Conservation (phyloP, 768 basidiomycete species). For the Macrocybe gigantea region DNA sequence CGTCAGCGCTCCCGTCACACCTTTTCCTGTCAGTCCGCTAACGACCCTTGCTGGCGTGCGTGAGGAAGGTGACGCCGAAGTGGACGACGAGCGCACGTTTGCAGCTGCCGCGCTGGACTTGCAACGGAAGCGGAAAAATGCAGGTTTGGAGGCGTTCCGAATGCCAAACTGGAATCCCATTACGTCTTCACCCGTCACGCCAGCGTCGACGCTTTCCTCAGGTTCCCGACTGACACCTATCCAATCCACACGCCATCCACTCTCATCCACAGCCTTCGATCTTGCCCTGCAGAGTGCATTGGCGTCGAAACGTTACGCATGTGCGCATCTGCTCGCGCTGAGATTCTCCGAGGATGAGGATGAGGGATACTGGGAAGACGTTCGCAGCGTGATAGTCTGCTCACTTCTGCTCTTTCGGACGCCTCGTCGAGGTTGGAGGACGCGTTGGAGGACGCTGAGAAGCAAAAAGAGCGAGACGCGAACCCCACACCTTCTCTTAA, state of each 20-base stretch:
- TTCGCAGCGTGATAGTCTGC: conserved; percentile 64
- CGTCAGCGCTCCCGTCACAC: conserved; percentile 34
- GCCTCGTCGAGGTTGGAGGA: conserved; percentile 55
- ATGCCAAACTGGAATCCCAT: conserved; percentile 27
- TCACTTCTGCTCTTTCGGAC: conserved; percentile 65
- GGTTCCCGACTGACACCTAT: conserved; percentile 62
- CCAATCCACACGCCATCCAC: conserved; percentile 55
- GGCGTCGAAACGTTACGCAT: conserved; percentile 70
- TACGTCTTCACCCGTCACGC: conserved; percentile 24
- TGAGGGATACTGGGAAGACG: conserved; percentile 82
- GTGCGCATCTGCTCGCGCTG: conserved; percentile 73
- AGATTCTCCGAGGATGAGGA: conserved; percentile 70
- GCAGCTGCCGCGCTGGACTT: conserved; percentile 59
- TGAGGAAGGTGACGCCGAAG: conserved; percentile 28
- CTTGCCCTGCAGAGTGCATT: conserved; percentile 61
- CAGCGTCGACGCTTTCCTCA: conserved; percentile 28
- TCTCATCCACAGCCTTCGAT: conserved; percentile 60
- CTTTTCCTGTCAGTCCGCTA: conserved; percentile 6
- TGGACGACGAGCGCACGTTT: conserved; percentile 31
- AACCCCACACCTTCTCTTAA: conserved; percentile 34
- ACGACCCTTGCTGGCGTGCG: conserved; percentile 12
- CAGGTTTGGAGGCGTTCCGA: conserved; percentile 46
- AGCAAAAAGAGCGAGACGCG: conserved; percentile 43
- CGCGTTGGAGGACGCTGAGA: conserved; percentile 57
- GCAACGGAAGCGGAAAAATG: conserved; percentile 44